Base-by-base conservation (phyloP, 2,329 filamentous ascomycete genomes). In the Fusarium globosum region DNA sequence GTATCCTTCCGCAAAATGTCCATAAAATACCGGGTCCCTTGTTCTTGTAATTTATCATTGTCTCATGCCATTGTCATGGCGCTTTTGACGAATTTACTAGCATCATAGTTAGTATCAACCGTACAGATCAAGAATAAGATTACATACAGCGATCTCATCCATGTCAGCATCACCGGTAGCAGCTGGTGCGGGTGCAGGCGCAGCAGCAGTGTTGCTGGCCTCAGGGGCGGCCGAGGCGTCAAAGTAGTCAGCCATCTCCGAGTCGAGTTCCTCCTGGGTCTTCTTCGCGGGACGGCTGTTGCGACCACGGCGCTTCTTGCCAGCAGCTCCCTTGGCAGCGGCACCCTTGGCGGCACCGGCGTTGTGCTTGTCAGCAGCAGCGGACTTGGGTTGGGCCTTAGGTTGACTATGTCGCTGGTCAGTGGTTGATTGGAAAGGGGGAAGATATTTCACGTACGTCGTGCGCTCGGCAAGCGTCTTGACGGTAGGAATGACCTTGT, bases 171-270 rank as follows among this genome's bases (percentile, higher is more conserved):
- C 90, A 52, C 86, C 88, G 43, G 86, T 84, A 61, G 83, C 81
- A 49, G 85, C 81, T 62, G 84, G 77, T 65, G 87, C 85, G 69
- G 85, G 85, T 36, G 85, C 81, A 61, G 84, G 77, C 67, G 87
- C 85, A 71, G 85, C 86, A 58, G 84, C 82, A 45, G 85, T 84
- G 70, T 85, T 84, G 68, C 81, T 84, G 20, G 45, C 66, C 60
- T 83, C 85, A 74, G 86, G 86, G 59, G 82, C 85, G 73, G 84
- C 80, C 39, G 79, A 77, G 68, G 83, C 82, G 45, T 88, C 90
- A 81, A 97, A 98, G 86, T 99, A 99, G 83, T 98, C 96, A 26
- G 91, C 92, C 96, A 99, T 99, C 83, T 99, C 96, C 9, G 94
- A 95, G 82, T 99, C 96, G 33, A 99, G 91, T 85, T 99, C 95